Evolutionary conservation across 176 grass and related monocot genomes (phyloP), one percentile per base, ranked within the genome.

Genomic region (Olyra latifolia): DNA sequence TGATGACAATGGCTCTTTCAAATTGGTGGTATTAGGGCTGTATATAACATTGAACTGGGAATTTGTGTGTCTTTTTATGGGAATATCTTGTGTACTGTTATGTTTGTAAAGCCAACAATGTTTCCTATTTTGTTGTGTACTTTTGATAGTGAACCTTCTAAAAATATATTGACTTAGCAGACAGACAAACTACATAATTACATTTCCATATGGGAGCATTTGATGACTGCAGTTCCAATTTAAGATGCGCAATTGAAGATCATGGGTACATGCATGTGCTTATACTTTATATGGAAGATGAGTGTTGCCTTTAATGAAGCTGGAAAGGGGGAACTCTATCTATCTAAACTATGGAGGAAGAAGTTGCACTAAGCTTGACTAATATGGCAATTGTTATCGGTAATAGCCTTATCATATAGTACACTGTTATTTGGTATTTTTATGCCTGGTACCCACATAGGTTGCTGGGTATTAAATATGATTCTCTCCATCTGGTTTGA

Each of bases 1-100:
- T 40, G 86, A 91, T 76, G 74, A 59, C 50, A 87, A 86, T 49
- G 88, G 96, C 50, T 85, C 77, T 70, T 74, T 89, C 62, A 99
- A 85, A 71, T 82, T 99, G 92, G 89, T 95, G 85, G 92, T 99
- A 77, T 86, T 95, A 77, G 96, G 96, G 53, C 82, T 95, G 69
- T 50, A 54, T 69, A 66, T 46, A 45, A 41, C 28, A 53, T 72
- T 66, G 29, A 66, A 88, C 72, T n/a, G 28, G 45, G 7, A 64
- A 28, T 68, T 52, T 61, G 19, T 78, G 35, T 82, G 10, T 13
- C 67, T 85, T 76, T 60, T 7, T 0, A 38, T 67, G 27, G 20
- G 42, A 69, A 83, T 68, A 44, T 74, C 69, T 30, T 6, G 62
- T 72, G 52, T 45, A 38, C 24, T 11, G 24, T 10, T 71, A 22